Conservation (phyloP, 1,284 basidiomycete species). For the Ustilago bromivora region DNA sequence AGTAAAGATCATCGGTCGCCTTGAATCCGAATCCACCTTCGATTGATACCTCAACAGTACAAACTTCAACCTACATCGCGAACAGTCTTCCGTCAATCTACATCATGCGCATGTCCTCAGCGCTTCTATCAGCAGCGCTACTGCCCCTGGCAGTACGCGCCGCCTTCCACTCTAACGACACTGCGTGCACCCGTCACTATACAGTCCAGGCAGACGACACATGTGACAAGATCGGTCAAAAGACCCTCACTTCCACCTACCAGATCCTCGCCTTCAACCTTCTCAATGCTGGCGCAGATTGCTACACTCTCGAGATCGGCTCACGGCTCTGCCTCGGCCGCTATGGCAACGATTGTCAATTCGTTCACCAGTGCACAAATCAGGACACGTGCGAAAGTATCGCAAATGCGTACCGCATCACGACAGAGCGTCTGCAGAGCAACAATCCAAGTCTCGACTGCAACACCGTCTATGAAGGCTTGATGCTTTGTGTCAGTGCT, state of each 20-base stretch:
- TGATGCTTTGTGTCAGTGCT: slow-evolving; percentile 58
- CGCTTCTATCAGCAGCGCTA: slow-evolving; percentile 25
- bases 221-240: slow-evolving; percentile 78
- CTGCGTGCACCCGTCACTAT: slow-evolving; percentile 76
- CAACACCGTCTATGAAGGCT: slow-evolving; percentile 55
- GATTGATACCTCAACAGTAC: too few relatives aligned
- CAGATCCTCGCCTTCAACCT: slow-evolving; percentile 78
- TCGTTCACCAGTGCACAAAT: slow-evolving; percentile 52
- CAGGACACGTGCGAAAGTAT: slow-evolving; percentile 58
- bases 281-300: slow-evolving; percentile 72
- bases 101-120: slow-evolving; percentile 27
- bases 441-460: slow-evolving; percentile 64
- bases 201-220: slow-evolving; percentile 76
- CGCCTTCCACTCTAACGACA: slow-evolving; percentile 54
- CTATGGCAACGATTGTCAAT: slow-evolving; percentile 64
- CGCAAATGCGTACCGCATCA: slow-evolving; percentile 54
- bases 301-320: slow-evolving; percentile 75
- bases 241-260: slow-evolving; percentile 79
- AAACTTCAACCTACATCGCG: neutral
- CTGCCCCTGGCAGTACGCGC: slow-evolving; percentile 31
- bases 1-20: too few relatives aligned
- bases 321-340: slow-evolving; percentile 71
- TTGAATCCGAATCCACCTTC: too few relatives aligned
- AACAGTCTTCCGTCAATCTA: neutral
- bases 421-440: slow-evolving; percentile 36